Evolutionary conservation across 768 basidiomycete species (phyloP), one percentile per base, ranked within the genome.

Genomic region (Auricularia sp.): DNA sequence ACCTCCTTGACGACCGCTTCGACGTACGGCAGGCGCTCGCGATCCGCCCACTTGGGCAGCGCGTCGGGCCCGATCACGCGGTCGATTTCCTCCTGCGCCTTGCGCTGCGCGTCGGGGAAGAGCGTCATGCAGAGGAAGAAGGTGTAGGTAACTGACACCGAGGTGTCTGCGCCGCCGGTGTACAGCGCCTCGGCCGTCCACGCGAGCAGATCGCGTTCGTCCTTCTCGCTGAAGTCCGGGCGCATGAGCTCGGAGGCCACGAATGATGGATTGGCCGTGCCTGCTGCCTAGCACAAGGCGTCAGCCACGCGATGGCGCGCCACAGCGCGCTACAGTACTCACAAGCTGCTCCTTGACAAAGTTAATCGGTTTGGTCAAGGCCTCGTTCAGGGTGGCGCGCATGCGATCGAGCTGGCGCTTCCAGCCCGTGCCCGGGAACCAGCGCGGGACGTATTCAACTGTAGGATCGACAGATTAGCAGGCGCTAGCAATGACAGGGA

Each of bases 71-170:
- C 70, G 1, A 72, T 42, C 10, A 73, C 69, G 2, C 42, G 8
- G 58, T 75, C 74, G 2, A 76, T 67, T 33, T 76, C 72, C 1
- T 64, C 68, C 34, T 72, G 73, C 3, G 71, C 72, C 29, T 69
- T 66, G 16, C 51, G 62, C 54, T 72, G 71, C 6, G 70, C 69
- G 1, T 73, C 70, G 14, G 75, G 74, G 56, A 70, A 63, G n/a
- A 71, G 65, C 3, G 69, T 39, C 66, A 76, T 72, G 2, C 70
- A 67, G n/a, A 76, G 64, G 35, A 75, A 47, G 33, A 76, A 70
- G 7, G n/a, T 54, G 54, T 54, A 54, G 54, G 18, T 54, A 7
- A 29, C 54, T 7, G n/a, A n/a, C 54, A 29, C 18, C 7, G 54
- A n/a, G 18, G 54, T 54, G 54, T 54, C 54, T 8, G n/a, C 54